Evolutionary conservation across 352 stramenopile genomes (phyloP), one percentile per base, ranked within the genome.

Genomic region (Phytopythium sindhum): DNA sequence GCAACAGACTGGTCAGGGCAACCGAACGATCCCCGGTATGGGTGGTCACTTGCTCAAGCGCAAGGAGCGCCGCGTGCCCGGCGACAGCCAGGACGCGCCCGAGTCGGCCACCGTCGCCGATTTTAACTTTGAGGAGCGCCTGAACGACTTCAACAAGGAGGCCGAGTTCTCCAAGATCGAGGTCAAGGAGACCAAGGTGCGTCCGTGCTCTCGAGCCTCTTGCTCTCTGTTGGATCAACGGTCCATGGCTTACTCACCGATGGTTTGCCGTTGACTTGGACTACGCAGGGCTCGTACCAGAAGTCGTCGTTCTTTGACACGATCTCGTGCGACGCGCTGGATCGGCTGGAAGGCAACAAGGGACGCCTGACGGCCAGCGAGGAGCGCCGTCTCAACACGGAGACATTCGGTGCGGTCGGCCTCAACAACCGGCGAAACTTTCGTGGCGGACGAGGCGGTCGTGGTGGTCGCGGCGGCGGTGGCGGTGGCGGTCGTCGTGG

Each of bases 221-320:
- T 4, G 37, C 11, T 42, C 11, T 14, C 15, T 9, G 14, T 39
- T 9, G 35, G 10, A 39, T 1, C 35, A 15, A 39, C 35, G 10
- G 35, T 39, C 9, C 35, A 7, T 42, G 37, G 37, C 19, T 11
- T 10, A 17, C 3, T 47, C 7, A 55, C 39, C 39, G 11, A 50
- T 39, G 48, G 7, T 28, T 24, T 52, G 44, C 19, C 11, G 24
- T 39, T 17, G 48, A 45, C 26, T 53, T 23, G 54, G 29, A 29
- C 17, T 28, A 28, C 31, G 33, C 61, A 85, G 72, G 83, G 79
- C 7, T 87, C 80, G 57, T 96, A 96, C 71, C 86, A 95, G 63
- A 96, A 96, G 57, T 91, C 81, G 35, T 94, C 84, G 28, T 96
- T 96, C 74, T 96, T 96, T 57, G 88, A 96, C 68, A 91, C 89